Percentiles rank a stretch among this genome's conserved stretches.
phyloP scores from a whole-genome alignment of 1,284 basidiomycete species.

The Athelia psychrophila region DNA sequence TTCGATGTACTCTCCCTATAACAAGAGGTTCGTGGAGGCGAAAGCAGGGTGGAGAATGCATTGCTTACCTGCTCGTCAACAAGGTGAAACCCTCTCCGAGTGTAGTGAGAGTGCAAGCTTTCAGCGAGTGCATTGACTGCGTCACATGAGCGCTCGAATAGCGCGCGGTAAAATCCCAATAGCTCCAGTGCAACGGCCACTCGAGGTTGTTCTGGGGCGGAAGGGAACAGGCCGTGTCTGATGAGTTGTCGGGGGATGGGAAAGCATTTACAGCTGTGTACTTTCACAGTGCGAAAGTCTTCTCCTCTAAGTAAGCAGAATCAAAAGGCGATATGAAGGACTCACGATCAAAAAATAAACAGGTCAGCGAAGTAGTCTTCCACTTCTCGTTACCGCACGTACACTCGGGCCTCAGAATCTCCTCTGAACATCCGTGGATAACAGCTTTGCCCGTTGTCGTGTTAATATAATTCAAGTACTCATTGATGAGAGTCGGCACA shows the following conservation, averaged over 20 bases:
- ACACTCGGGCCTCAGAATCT: neutral
- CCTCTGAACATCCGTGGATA: neutral
- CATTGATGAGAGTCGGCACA: neutral
- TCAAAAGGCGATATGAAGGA: neutral
- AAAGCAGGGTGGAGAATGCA: neutral
- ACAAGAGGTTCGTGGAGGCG: neutral
- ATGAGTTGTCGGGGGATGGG: constrained; percentile 7
- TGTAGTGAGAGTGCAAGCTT: constrained; percentile 15
- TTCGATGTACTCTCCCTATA: neutral
- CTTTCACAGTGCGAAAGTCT: neutral
- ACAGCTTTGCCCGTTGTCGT: neutral
- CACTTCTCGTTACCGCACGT: neutral
- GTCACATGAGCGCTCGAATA: constrained; percentile 19
- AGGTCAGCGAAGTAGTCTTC: neutral
- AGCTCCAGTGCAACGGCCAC: constrained; percentile 16
- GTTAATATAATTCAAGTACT: neutral
- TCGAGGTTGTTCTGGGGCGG: constrained; percentile 12
- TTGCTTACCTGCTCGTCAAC: constrained; percentile 3
- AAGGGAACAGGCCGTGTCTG: constrained; percentile 15
- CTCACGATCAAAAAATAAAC: neutral
- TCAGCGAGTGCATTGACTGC: constrained; percentile 15
- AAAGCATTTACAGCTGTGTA: constrained; percentile 1
- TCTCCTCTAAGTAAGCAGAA: neutral
- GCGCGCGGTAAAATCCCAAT: constrained; percentile 15
- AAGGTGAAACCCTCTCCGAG: constrained; percentile 13